Conservation (phyloP, 1,284 basidiomycete genomes). For the Ganoderma multipileum region DNA sequence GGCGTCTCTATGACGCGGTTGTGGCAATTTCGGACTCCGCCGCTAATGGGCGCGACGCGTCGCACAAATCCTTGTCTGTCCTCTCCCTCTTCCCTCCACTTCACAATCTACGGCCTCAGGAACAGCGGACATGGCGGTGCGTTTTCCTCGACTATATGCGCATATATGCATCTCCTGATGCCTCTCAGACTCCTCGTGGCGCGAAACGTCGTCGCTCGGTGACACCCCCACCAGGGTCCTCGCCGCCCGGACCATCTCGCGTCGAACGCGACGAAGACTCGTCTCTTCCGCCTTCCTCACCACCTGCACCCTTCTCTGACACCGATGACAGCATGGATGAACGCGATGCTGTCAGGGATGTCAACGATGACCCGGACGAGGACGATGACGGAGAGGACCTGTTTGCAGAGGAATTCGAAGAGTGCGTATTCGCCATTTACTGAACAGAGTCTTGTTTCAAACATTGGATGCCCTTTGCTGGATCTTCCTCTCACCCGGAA, state of each 20-base stretch:
- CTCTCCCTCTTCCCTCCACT: conserved; percentile 10
- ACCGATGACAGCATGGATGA: conserved; percentile 85
- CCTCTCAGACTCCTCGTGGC: conserved; percentile 40
- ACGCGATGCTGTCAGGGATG: conserved; percentile 74
- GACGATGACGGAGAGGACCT: conserved; percentile 93
- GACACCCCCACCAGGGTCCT: conserved; percentile 60
- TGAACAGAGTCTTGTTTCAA: no score
- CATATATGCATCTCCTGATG: neutral
- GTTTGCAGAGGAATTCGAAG: conserved; percentile 81
- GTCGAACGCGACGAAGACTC: conserved; percentile 66
- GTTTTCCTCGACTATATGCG: neutral
- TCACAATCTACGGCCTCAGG: neutral
- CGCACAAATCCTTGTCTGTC: conserved; percentile 23
- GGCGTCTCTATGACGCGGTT: conserved; percentile 31
- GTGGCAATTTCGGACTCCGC: conserved; percentile 38
- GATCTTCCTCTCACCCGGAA: neutral
- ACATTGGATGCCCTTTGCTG: neutral
- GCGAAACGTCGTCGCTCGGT: conserved; percentile 70
- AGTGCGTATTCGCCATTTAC: conserved; percentile 59
- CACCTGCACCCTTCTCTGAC: conserved; percentile 85
- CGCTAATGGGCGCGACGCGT: conserved; percentile 38
- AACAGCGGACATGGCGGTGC: conserved; percentile 20
- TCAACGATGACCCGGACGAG: conserved; percentile 75
- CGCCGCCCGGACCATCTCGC: conserved; percentile 53
- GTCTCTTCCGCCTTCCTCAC: conserved; percentile 84